phyloP scores from a whole-genome alignment of 768 basidiomycete genomes.

The Leccinum disarticulatum region DNA sequence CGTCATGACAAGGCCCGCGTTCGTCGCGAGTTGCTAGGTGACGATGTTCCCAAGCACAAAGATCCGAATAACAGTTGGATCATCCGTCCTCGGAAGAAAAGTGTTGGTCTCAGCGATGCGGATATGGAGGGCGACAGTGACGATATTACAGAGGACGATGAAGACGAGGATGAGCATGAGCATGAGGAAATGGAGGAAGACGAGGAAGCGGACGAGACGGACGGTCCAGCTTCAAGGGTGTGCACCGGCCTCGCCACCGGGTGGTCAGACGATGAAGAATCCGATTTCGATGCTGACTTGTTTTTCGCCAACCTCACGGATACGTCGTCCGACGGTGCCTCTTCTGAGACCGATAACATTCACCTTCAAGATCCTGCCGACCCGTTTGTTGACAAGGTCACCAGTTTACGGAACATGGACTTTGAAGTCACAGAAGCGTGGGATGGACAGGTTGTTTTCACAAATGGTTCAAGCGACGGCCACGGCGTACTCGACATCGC shows the following conservation, averaged over 20 bases:
- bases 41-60: conserved; percentile 44
- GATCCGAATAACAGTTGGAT: conserved; percentile 58
- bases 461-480: conserved; percentile 56
- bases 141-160: conserved; percentile 59
- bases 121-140: conserved; percentile 65
- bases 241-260: conserved; percentile 70
- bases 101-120: conserved; percentile 61
- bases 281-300: conserved; percentile 77
- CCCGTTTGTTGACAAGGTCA: conserved; percentile 26
- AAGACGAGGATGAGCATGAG: conserved; percentile 41
- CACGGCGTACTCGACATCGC: conserved; percentile 60
- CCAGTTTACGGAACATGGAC: conserved; percentile 36
- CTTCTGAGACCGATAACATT: conserved; percentile 45
- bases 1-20: conserved; percentile 52
- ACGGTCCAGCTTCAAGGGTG: conserved; percentile 39
- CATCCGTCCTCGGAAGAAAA: conserved; percentile 66
- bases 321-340: conserved; percentile 39
- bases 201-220: conserved; percentile 48
- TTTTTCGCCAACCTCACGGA: conserved; percentile 81
- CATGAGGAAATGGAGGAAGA: conserved; percentile 38
- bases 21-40: conserved; percentile 59
- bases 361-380: conserved; percentile 40
- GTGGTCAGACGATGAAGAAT: conserved; percentile 80
- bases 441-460: conserved; percentile 76
- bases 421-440: conserved; percentile 71